Conservation (phyloP, 108 stramenopile species). For the Pseudonitzschia multistriata region DNA sequence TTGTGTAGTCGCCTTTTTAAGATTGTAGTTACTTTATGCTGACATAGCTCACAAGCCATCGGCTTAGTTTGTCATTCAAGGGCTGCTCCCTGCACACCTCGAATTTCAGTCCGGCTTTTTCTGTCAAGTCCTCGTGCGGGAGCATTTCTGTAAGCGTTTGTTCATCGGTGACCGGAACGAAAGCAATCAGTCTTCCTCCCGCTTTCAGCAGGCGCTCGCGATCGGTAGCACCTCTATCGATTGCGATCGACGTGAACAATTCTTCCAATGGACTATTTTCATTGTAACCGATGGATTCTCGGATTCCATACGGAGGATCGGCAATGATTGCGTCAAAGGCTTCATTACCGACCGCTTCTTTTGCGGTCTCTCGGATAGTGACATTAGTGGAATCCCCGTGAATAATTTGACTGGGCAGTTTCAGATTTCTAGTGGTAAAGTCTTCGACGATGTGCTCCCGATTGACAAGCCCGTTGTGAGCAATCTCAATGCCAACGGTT, state of each 20-base stretch:
- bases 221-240: constrained; percentile 41
- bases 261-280: constrained; percentile 45
- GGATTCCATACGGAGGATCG: constrained; percentile 80
- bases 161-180: constrained; percentile 55
- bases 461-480: constrained; percentile 66
- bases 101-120: constrained; percentile 51
- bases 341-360: constrained; percentile 17
- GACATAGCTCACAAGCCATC: constrained; percentile 67
- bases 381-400: constrained; percentile 60
- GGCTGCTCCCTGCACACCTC: constrained; percentile 51
- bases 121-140: constrained; percentile 33
- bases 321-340: constrained; percentile 79
- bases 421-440: constrained; percentile 60
- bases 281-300: constrained; percentile 48
- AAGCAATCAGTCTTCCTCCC: constrained; percentile 64
- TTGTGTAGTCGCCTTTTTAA: too few relatives aligned
- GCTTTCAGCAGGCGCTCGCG: constrained; percentile 43
- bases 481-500: constrained; percentile 84
- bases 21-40: constrained; percentile 23
- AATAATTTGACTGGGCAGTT: constrained; percentile 54
- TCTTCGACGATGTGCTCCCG: constrained; percentile 66
- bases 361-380: constrained; percentile 46
- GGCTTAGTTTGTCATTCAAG: constrained; percentile 64
- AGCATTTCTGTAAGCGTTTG: constrained; percentile 39
- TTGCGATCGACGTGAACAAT: constrained; percentile 51